These are phyloP conservation scores for Dendrocalamus latiflorus DNA, from an alignment of 202 grass and related monocot species.

Conservation along the genomic window DNA sequence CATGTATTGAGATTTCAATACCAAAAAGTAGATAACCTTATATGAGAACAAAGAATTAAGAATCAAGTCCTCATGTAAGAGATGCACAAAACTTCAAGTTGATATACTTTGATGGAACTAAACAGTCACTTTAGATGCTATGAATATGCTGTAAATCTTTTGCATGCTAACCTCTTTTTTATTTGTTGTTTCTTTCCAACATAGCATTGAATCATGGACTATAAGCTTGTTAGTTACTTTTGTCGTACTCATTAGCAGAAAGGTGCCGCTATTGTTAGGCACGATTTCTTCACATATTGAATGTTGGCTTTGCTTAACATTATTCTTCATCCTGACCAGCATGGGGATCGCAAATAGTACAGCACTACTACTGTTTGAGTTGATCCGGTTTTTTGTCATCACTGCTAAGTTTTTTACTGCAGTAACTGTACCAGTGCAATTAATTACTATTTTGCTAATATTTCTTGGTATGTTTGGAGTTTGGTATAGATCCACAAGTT, in stretches of 20 bases:
- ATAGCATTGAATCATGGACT: background rate
- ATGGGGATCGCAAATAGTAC: background rate
- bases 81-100: background rate
- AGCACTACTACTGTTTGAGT: background rate
- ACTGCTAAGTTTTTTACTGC: background rate
- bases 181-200: background rate
- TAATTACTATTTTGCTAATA: constrained; percentile 2
- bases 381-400: background rate
- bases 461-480: background rate
- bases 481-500: constrained; percentile 11
- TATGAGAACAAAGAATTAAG: background rate
- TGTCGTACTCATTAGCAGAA: background rate
- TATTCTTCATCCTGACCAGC: background rate
- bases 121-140: background rate
- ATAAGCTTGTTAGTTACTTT: background rate
- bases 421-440: background rate
- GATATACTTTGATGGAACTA: background rate
- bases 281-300: background rate
- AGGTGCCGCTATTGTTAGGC: background rate
- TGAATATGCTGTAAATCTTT: background rate
- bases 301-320: background rate
- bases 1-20: background rate
- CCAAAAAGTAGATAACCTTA: background rate
- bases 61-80: background rate
- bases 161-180: background rate